Base-by-base conservation (phyloP, 2,329 filamentous ascomycete species). In the Talaromyces sp. region DNA sequence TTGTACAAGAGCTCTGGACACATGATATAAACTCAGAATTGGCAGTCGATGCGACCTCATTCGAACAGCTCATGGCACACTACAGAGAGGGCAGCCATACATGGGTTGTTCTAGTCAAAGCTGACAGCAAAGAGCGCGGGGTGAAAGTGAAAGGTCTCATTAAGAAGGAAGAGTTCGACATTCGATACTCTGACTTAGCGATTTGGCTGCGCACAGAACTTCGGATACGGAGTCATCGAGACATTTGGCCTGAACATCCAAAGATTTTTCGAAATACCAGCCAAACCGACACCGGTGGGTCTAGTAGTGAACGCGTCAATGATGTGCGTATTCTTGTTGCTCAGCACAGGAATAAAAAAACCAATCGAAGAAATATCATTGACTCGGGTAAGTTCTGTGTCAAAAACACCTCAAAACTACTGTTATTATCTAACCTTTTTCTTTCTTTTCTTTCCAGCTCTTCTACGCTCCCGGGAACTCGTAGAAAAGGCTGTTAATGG, bases 1-100 rank as follows among this genome's bases (percentile, higher is more conserved):
- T 97, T 50, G 79, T 97, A 8, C 87, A 89, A 61, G 85, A 85
- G 30, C 83, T 99, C 3, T 98, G 95, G 89, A 82, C 86, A 1
- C 86, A 92, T 69, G 89, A 91, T 61, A 90, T 98, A 72, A 94
- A 88, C 64, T 92, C 94, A 5, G 95, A 99, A 77, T 82, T 99
- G 33, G 91, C 92, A 5, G 85, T 87, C 31, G 91, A 96, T 70
- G 85, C 90, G 0, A 85, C 88, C 18, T 92, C 89, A 0, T 84
- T 90, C 0, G 92, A 96, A 79, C 91, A 95, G 64, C 80, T 96
- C 33, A 67, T 78, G 47, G 68, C 70, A 10, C 81, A 91, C 14
- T 85, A 87, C 31, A 88, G 88, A 69, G 89, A 96, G 70, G 84
- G 89, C 14, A 89, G 92, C 31, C 90, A 96, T 73, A 89, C 85